Conservation (phyloP, 192 early-diverging fungal genomes). For the Spizellomyces sp. region DNA sequence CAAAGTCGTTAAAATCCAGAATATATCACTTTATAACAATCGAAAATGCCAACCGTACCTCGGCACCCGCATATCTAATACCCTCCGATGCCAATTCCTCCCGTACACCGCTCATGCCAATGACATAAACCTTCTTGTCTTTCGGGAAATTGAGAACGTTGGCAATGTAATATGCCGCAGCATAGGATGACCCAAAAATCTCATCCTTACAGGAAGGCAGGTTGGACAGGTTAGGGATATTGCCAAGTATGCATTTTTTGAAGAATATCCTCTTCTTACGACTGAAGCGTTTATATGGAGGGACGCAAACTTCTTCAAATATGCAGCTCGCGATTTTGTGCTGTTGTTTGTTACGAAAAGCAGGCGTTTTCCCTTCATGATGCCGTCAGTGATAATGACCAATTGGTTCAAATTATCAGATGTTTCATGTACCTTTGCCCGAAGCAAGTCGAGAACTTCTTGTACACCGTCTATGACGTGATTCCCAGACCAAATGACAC, state of each 20-base stretch:
- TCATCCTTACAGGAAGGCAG: slow-evolving; percentile 63
- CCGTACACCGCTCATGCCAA: slow-evolving; percentile 85
- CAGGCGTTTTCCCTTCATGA: slow-evolving; percentile 72
- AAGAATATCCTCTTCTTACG: slow-evolving; percentile 42
- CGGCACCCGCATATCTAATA: slow-evolving; percentile 60
- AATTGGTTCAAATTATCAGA: not conserved
- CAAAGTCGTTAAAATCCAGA: not conserved
- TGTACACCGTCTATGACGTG: slow-evolving; percentile 66
- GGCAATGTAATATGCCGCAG: slow-evolving; percentile 89
- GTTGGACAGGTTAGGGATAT: not conserved
- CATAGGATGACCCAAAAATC: slow-evolving; percentile 91
- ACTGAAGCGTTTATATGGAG: slow-evolving; percentile 76
- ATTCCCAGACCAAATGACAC: slow-evolving; percentile 90
- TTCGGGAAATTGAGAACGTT: slow-evolving; percentile 80
- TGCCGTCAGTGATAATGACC: not conserved
- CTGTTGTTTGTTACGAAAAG: slow-evolving; percentile 99
- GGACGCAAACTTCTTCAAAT: slow-evolving; percentile 79
- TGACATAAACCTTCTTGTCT: slow-evolving; percentile 88
- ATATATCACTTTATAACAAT: not conserved
- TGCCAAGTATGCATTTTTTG: not conserved
- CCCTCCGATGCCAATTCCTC: slow-evolving; percentile 84
- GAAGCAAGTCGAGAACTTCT: slow-evolving; percentile 74
- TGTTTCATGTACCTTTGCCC: slow-evolving; percentile 53
- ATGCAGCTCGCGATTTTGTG: slow-evolving; percentile 79
- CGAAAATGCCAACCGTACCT: slow-evolving; percentile 36